These are phyloP conservation scores for Raffaelea albimanens DNA, from an alignment of 2,329 filamentous ascomycete species.

Conservation along the genomic window DNA sequence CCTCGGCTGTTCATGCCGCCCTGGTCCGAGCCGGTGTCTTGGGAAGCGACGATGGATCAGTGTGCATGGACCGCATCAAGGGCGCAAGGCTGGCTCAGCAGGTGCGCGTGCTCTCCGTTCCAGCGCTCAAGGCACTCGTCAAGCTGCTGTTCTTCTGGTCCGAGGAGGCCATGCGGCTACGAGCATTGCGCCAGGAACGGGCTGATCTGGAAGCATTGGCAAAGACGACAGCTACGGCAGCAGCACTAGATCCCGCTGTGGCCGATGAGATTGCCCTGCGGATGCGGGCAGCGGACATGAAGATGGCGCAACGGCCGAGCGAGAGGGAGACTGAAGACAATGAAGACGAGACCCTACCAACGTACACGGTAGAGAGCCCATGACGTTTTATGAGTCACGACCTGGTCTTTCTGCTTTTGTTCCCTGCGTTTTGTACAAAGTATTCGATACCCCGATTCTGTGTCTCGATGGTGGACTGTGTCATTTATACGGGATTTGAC, in stretches of 20 bases:
- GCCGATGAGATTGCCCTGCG: not conserved
- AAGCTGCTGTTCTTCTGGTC: conserved; percentile 6
- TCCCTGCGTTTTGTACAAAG: too few species aligned
- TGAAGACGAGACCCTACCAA: not conserved
- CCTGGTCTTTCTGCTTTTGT: too few species aligned
- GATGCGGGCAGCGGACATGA: too few species aligned
- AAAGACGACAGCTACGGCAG: not conserved
- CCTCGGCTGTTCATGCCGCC: not conserved
- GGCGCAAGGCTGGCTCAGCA: not conserved
- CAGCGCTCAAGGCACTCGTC: not conserved
- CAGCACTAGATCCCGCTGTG: too few species aligned
- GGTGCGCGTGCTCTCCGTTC: not conserved
- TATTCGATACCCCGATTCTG: too few species aligned
- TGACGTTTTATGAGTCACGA: too few species aligned
- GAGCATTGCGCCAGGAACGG: not conserved
- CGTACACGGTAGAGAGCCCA: not conserved
- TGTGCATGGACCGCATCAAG: not conserved
- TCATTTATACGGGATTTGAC: too few species aligned
- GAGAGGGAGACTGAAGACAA: not conserved
- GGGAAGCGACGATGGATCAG: too few species aligned
- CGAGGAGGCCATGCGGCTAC: conserved; percentile 2
- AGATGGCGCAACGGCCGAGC: not conserved
- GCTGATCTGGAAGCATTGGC: not conserved
- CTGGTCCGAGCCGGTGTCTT: not conserved
- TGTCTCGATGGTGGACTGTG: too few species aligned